Evolutionary conservation across 257 asterid genomes (phyloP).

Genomic region (Gentiana macrophylla): DNA sequence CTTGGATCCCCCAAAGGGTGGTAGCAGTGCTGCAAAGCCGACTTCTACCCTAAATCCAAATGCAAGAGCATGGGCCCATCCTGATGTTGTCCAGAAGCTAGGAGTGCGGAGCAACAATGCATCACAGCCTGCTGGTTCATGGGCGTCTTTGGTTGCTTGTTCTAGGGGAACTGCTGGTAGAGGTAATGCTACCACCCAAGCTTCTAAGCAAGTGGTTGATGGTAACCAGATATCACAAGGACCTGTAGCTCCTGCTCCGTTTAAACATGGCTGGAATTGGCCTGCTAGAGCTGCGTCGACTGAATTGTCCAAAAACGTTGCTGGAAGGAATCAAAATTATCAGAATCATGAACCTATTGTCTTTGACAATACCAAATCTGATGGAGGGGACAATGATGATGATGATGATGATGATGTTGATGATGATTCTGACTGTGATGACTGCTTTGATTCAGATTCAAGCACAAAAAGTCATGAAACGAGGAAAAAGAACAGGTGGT

Average conservation of each 20-base stretch:
- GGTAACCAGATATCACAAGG: slow-evolving; percentile 13
- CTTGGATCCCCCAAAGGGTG: slow-evolving; percentile 32
- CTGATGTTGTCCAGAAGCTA: slow-evolving; percentile 33
- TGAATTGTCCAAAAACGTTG: too few relatives aligned
- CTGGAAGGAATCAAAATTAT: not conserved
- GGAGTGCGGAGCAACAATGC: slow-evolving; percentile 33
- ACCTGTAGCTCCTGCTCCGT: slow-evolving; percentile 9
- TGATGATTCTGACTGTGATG: slow-evolving; percentile 25
- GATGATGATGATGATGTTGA: slow-evolving; percentile 28
- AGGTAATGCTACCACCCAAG: slow-evolving; percentile 31
- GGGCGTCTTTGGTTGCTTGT: slow-evolving; percentile 30
- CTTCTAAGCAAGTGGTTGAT: slow-evolving; percentile 10
- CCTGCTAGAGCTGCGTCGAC: too few relatives aligned
- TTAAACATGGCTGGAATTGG: too few relatives aligned
- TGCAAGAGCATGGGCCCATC: slow-evolving; percentile 51
- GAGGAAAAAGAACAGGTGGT: slow-evolving; percentile 16
- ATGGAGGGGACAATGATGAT: slow-evolving; percentile 11
- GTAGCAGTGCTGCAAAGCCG: slow-evolving; percentile 40
- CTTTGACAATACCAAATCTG: slow-evolving; percentile 9
- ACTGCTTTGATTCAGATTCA: slow-evolving; percentile 22
- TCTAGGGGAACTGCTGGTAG: slow-evolving; percentile 31
- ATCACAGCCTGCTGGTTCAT: slow-evolving; percentile 33
- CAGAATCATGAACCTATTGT: slow-evolving; percentile 6
- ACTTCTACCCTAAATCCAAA: slow-evolving; percentile 29
- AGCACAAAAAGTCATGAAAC: slow-evolving; percentile 27